Base-by-base conservation (phyloP, 352 stramenopile species). In the Proteromonas lacertae region DNA sequence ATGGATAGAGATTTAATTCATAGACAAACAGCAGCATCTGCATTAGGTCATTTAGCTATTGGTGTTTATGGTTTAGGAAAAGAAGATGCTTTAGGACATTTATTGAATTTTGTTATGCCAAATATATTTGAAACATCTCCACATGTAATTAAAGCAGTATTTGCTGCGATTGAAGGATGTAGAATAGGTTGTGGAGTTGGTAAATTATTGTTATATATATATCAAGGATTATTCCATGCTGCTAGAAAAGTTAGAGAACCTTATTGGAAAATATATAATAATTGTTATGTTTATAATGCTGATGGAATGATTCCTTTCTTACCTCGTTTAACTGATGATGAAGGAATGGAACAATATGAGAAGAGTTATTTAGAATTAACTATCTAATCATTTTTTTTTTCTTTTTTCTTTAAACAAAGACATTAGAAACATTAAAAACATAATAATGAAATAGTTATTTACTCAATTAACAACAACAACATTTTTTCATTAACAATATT, bases 241-340 rank as follows among this genome's bases (percentile, higher is more conserved):
- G 82, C 87, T 20, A 62, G 84, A 10, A 77, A 80, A 36, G 87
- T 99, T 24, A 75, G 87, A 23, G 84, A 99, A 48, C 78, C 93
- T 19, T 96, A 96, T 53, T 99, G 84, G 87, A 92, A 92, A 56
- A 74, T 97, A 35, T 96, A 93, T 66, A 99, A 99, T 55, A 92
- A 80, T 43, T 61, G 96, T 13, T 96, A 99, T 60, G 93, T 99
- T 55, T 93, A 94, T 52, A 64, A 73, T 16, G 66, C 84, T 17
- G 26, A 13, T 13, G 26, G 26, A 13, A 13, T 13, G 13, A 13
- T 13, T 31, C 26, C 26, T 31, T 13, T 13, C 26, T n/a, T n/a
- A n/a, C n/a, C n/a, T n/a, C n/a, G n/a, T n/a, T n/a, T n/a, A n/a
- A n/a, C n/a, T n/a, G n/a, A n/a, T n/a, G n/a, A n/a, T n/a, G n/a